Base-by-base conservation (phyloP, 192 early-diverging fungal genomes). In the Lobosporangium transversale region DNA sequence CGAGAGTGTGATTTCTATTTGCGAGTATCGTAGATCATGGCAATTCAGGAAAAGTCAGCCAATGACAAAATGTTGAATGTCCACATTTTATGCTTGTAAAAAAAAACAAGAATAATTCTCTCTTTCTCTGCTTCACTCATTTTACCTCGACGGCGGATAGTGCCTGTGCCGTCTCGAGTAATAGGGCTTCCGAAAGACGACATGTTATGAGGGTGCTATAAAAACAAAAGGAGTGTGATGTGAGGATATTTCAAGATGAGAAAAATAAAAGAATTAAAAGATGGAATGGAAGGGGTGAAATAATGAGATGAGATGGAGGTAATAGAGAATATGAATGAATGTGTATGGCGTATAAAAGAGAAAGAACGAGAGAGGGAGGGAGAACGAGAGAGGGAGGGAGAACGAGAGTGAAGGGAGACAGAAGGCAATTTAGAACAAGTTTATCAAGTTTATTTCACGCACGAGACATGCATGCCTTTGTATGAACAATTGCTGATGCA, bases 1-100 rank as follows among this genome's bases (percentile, higher is more conserved):
- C 17, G 86, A 85, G 6, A 92, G 80, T 60, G 66, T 83, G 73
- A 82, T 76, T 51, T 79, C 76, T 67, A 14, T 7, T 40, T 40
- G 7, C 14, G 37, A 14, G n/a, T n/a, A n/a, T n/a, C n/a, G n/a
- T n/a, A n/a, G n/a, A n/a, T n/a, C n/a, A n/a, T n/a, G n/a, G n/a
- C n/a, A n/a, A n/a, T n/a, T 40, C 37, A 40, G 37, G 37, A 14
- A 40, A 40, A n/a, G n/a, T n/a, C n/a, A n/a, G n/a, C n/a, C n/a
- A n/a, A n/a, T n/a, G n/a, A n/a, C n/a, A n/a, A n/a, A n/a, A n/a
- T n/a, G n/a, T n/a, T n/a, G n/a, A n/a, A n/a, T n/a, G n/a, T n/a
- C n/a, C n/a, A n/a, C n/a, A n/a, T n/a, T n/a, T n/a, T n/a, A n/a
- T n/a, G n/a, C n/a, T n/a, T n/a, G n/a, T n/a, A n/a, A n/a, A n/a